Base-by-base conservation (phyloP, 2,329 filamentous ascomycete species). In the Bipolaris victoriae region DNA sequence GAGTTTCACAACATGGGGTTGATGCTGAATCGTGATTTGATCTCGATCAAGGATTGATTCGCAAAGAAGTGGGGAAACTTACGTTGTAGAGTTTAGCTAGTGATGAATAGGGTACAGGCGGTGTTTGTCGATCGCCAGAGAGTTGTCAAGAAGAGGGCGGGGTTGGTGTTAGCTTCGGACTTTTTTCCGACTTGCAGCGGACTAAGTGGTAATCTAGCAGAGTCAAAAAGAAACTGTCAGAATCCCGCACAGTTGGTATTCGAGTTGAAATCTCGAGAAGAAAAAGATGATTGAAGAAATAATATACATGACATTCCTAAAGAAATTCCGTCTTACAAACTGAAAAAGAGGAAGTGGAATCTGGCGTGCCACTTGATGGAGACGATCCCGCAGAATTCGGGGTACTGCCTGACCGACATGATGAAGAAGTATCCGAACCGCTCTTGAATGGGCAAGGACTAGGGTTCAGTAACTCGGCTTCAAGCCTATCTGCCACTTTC, bases 401-500 rank as follows among this genome's bases (percentile, higher is more conserved):
- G 29, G 29, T 31, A 31, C 29, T 31, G 29, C 29, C 29, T 31
- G 29, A 31, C 10, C 29, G 3, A 4, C 29, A 31, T 31, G 29
- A 31, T 31, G 40, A 24, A 16, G 40, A 4, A 22, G 40, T 24
- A 41, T 22, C 5, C 5, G 20, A 22, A 11, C 16, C 10, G 4
- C 3, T n/a, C 22, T 26, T 43, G 4, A 24, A 43, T 16, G 40
- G 40, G 5, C 37, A 49, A 20, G 26, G 26, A 9, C 9, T 20
- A 7, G 29, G 43, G 16, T 46, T 46, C 10, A 6, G 9, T 7
- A 46, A 3, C 10, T 46, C 43, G 3, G 6, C 11, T 13, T 43
- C 24, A 41, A 51, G 36, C 48, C 18, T 51, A 9, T 51, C 39
- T 20, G 48, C 51, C 29, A 36, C 36, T 53, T 48, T 37, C 43